phyloP scores from a whole-genome alignment of 2,329 filamentous ascomycete species.

The Sclerotinia borealis region DNA sequence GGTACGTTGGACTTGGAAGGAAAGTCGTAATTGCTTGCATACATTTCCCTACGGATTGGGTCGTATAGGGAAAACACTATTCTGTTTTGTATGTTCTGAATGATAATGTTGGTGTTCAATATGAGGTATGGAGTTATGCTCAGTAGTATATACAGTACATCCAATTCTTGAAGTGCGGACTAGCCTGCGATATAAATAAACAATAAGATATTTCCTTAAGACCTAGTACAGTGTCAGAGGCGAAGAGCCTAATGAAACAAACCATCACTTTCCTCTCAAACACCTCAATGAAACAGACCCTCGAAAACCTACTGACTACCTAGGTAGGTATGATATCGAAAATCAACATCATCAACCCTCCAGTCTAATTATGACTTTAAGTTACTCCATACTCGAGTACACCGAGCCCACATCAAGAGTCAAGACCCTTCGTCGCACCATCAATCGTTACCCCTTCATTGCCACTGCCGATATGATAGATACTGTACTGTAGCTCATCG shows the following conservation, averaged over 20 bases:
- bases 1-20: not conserved
- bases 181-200: not conserved
- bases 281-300: not conserved
- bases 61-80: not conserved
- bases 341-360: not conserved
- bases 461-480: not conserved
- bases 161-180: not conserved
- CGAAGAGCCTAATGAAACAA: not conserved
- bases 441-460: not conserved
- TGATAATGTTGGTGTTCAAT: not conserved
- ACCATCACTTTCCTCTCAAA: not conserved
- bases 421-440: not conserved
- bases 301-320: too few relatives aligned
- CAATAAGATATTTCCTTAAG: not conserved
- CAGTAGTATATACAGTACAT: too few relatives aligned
- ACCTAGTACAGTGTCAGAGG: not conserved
- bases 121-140: not conserved
- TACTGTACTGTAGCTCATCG: too few relatives aligned
- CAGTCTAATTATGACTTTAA: not conserved
- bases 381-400: too few relatives aligned
- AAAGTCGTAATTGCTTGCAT: not conserved
- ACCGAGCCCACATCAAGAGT: not conserved
- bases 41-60: not conserved
- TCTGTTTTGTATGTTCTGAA: not conserved
- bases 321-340: not conserved